Evolutionary conservation across 345 rosid genomes (phyloP), one percentile per base, ranked within the genome.

Genomic region (Melaleuca quinquenervia): DNA sequence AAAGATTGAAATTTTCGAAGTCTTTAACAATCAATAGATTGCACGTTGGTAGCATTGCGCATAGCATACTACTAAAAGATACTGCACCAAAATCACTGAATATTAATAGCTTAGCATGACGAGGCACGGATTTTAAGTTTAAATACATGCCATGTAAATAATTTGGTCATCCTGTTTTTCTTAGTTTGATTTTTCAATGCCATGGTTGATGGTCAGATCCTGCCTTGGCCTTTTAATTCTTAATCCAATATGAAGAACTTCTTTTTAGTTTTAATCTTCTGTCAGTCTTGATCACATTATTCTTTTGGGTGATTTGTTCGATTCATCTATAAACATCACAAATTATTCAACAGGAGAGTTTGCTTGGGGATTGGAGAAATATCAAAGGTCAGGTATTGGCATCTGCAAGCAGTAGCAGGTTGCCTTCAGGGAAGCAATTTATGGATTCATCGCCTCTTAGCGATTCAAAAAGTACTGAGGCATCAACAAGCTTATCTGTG

Each of bases 391-490:
- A 89, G 86, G 95, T 91, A 82, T 86, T 92, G 82, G 91, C 91
- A 78, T 88, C 92, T 89, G 93, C 94, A 85, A 94, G 95, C 91
- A 91, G 96, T 88, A 93, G 92, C 92, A 91, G 98, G 88, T 96
- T 91, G 88, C 89, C 93, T 54, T 83, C 92, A 26, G 93, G 91
- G 87, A 96, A 96, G 90, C 98, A 91, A 90, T 91, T 90, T 84
- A 84, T 88, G 86, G 98, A 94, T 85, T 87, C 94, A 64, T 89
- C 93, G 49, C 96, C 89, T 89, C 82, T 88, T 84, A 94, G 90
- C 18, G 98, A 94, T 90, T 95, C 96, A 3, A 96, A 92, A 91
- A 94, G 92, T 88, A 91, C 92, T 0, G 98, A 97, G 90, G 94
- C 94, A 62, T 94, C 95, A 29, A 87, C 94, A 14, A 94, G 90